phyloP scores from a whole-genome alignment of 2,329 filamentous ascomycete species.

The Monosporascus sp. region DNA sequence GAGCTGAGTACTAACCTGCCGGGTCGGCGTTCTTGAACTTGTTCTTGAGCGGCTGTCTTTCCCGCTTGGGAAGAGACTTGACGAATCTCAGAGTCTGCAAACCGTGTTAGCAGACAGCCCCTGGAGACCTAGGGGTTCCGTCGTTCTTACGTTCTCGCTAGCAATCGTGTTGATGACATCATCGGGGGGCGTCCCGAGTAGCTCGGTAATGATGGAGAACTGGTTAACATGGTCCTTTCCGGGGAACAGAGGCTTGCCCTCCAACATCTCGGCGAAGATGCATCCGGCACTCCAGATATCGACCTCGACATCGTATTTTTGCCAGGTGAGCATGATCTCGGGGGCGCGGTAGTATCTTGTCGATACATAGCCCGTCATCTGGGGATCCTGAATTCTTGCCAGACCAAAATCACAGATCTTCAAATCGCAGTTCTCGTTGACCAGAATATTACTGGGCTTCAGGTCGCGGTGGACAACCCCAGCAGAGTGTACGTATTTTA shows the following conservation, averaged over 20 bases:
- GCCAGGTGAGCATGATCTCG: conserved; percentile 99
- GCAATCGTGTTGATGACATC: conserved; percentile 99
- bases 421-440: conserved; percentile 99
- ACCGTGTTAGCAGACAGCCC: conserved; percentile 10
- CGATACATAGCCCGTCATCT: conserved; percentile 99
- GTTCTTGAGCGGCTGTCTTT: conserved; percentile 76
- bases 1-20: conserved; percentile 50
- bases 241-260: conserved; percentile 96
- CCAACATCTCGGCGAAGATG: conserved; percentile 99
- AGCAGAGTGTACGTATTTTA: conserved; percentile 99
- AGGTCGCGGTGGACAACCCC: conserved; percentile 96
- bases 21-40: conserved; percentile 97
- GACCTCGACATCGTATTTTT: conserved; percentile 98
- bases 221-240: conserved; percentile 99
- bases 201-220: conserved; percentile 98
- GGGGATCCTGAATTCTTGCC: conserved; percentile 94
- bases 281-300: conserved; percentile 99
- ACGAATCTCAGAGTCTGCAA: conserved; percentile 87
- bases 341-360: conserved; percentile 98
- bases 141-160: conserved; percentile 78
- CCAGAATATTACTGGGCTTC: conserved; percentile 97
- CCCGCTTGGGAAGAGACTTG: conserved; percentile 91
- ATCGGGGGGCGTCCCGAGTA: conserved; percentile 91
- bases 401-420: conserved; percentile 99
- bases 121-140: background rate